Base-by-base conservation (phyloP, 1,284 basidiomycete species). In the Calocybe gambosa region DNA sequence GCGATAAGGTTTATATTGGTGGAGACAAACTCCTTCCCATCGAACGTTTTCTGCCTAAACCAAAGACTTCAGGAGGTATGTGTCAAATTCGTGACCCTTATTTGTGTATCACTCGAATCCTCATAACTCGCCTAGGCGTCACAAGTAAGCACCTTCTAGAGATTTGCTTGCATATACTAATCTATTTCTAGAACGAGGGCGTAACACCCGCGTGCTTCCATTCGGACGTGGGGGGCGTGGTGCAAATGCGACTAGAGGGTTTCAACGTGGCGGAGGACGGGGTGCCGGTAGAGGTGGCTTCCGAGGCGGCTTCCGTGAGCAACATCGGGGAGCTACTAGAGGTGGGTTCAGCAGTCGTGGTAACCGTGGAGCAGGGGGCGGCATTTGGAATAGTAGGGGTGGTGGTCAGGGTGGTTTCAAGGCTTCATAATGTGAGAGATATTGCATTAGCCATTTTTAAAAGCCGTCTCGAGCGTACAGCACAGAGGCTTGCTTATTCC, bases 1-100 rank as follows among this genome's bases (percentile, higher is more conserved):
- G 95, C 43, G 96, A 99, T 73, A 98, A 96, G 65, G 93, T 99
- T 37, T 99, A 89, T 68, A 98, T 99, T 60, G 90, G 82, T 37
- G 85, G 87, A 34, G 96, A 99, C 74, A 98, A 98, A 69, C 78
- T 99, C 36, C 73, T 99, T 39, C 96, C 96, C 6, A 85, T 99
- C 52, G 96, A 99, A 57, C 75, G 96, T 50, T 99, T 99, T 74
- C 71, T 99, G 55, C 96, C 96, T 2, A 99, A 95, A 73, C 95
- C 96, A 43, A 98, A 97, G 74, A 71, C 77, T 16, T 74, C 71
- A 54, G 84, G 82, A 66, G 84, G 86, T 85, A 60, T 50, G 76
- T 70, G 33, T 43, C 16, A 23, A 28, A 20, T 21, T 55, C 21
- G 26, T 49, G 31, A n/a, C 56, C 28, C 23, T 45, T 50, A 47